Evolutionary conservation across 305 asterid species (phyloP), one percentile per base, ranked within the genome.

Genomic region (Fraxinus velutina): DNA sequence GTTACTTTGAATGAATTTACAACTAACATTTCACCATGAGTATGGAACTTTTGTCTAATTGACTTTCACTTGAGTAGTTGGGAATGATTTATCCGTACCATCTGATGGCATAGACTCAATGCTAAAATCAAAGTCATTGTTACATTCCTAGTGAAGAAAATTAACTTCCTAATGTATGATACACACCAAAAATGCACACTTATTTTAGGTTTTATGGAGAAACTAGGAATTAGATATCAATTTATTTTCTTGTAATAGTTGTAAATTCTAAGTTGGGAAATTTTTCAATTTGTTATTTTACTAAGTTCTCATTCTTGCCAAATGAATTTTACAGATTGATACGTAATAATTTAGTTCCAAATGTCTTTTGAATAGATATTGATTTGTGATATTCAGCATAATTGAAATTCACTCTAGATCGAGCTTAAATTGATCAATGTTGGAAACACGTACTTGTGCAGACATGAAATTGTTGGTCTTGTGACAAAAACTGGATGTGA

Each of bases 391-490:
- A 60, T 2, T 60, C 13, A 60, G 13, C 70, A 60, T 60, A 60
- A 7, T 21, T 60, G 70, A 60, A 60, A 21, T 6, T 60, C 13
- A 2, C 30, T 60, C 15, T 21, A 2, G 70, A 64, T 64, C 73
- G 5, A 24, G 34, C 33, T 24, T 24, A 8, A 32, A 64, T 4
- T 24, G 34, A 64, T 64, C 73, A 64, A 64, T 24, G 36, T 64
- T 64, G 73, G 39, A 34, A 32, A 29, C 5, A 10, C 76, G 3
- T 13, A 73, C 76, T 9, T 32, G 27, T 82, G 76, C 88, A 91
- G 93, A 78, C 93, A 91, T 86, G 96, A 92, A 85, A 89, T 92
- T 72, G 88, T 83, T 77, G 96, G 96, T 42, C 42, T 85, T 42
- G 92, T 92, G 44, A 88, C 88, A 44, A 81, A 88, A 79, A 76